Base-by-base conservation (phyloP, 768 basidiomycete genomes). In the Phaeotremella skinneri region DNA sequence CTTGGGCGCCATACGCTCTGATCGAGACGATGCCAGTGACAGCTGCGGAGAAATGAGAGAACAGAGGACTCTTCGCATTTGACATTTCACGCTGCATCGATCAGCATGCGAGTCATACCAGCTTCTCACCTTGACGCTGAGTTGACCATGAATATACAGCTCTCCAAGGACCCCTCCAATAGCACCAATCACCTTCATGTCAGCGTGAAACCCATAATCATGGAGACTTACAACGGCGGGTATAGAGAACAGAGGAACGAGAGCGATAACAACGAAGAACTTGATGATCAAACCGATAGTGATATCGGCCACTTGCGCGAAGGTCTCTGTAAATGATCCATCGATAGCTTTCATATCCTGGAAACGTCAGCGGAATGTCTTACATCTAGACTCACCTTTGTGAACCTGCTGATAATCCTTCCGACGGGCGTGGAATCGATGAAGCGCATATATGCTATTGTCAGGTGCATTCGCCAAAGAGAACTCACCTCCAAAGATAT, bases 1-100 rank as follows among this genome's bases (percentile, higher is more conserved):
- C 72, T 74, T 86, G 81, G 4, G 83, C 84, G 3, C 83, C 83
- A 68, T 85, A 89, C 0, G 87, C 87, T 23, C 86, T 81, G 56
- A 89, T 84, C 6, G 85, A 75, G 1, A 78, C 79, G 56, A 68
- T 63, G 5, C 86, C 87, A 58, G 81, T 75, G 34, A 88, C 82
- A 0, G 86, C 80, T 64, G 86, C 80, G 51, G 83, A 79, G 74
- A 84, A 78, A 72, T 82, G 81, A 17, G 79, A 80, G 50, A 82
- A 77, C 2, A 83, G 79, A 0, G 83, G 83, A 6, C 81, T 77
- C 48, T 80, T 79, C 3, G 79, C 78, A 53, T 81, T 82, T 43
- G 80, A 82, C 81, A 82, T 81, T 70, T 84, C 82, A 20, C 83
- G 79, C 75, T 64, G 30, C 7, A 30, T 9, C 7, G 25, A 55